Percentiles rank a stretch among this genome's conserved stretches.
phyloP scores from a whole-genome alignment of 768 basidiomycete species.

The Lenzites betulinus region DNA sequence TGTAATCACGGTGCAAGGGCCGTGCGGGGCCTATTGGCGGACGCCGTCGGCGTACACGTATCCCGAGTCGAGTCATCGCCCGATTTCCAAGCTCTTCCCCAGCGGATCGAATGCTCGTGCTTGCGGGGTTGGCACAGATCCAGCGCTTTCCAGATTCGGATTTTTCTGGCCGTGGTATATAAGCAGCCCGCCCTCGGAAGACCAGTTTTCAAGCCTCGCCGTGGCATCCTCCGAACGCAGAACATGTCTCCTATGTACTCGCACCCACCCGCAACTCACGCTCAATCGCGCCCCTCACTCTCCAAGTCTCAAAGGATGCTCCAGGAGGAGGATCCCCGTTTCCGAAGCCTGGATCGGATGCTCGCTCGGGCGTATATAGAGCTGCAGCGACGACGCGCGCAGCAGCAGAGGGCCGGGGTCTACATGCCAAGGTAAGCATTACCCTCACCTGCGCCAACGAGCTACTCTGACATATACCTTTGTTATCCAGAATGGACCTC shows the following conservation, averaged over 20 bases:
- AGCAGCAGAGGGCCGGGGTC: constrained; percentile 1
- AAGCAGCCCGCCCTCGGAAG: background rate
- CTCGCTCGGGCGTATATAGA: constrained; percentile 19
- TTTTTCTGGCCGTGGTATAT: background rate
- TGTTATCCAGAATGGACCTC: constrained; percentile 39
- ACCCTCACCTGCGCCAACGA: background rate
- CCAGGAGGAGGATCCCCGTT: constrained; percentile 13
- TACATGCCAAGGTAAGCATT: constrained; percentile 19
- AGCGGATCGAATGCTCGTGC: background rate
- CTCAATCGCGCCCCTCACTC: background rate
- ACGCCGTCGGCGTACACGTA: background rate
- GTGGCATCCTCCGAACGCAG: background rate
- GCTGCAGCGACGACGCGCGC: constrained; percentile 4
- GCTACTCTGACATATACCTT: background rate
- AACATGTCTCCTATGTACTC: constrained; percentile 18
- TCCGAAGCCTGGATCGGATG: constrained; percentile 17
- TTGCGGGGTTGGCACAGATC: background rate
- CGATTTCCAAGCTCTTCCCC: background rate
- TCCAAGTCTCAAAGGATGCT: constrained; percentile 14
- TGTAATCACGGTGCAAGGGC: background rate
- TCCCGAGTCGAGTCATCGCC: constrained; percentile 11
- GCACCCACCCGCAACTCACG: background rate
- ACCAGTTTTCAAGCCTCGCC: background rate
- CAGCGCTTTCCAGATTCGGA: background rate
- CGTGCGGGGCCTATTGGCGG: background rate